Conservation (phyloP, 352 stramenopile genomes). For the Globisporangium nodosum region DNA sequence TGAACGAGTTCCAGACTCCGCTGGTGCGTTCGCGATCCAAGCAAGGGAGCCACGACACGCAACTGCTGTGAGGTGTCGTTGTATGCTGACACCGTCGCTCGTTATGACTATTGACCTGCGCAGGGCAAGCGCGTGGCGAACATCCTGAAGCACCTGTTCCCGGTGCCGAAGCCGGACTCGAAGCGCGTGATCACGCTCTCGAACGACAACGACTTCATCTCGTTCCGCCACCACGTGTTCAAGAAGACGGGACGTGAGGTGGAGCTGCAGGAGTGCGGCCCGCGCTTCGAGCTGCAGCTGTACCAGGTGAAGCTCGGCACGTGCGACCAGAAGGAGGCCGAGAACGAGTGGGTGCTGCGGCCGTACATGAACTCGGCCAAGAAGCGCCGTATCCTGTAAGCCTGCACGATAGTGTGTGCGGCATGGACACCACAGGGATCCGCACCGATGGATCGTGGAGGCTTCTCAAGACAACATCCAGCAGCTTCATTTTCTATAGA, state of each 20-base stretch:
- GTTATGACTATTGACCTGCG: not conserved
- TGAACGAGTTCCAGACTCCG: constrained; percentile 95
- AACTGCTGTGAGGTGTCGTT: not conserved
- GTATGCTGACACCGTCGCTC: not conserved
- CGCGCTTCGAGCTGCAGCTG: constrained; percentile 98
- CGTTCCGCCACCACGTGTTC: constrained; percentile 99
- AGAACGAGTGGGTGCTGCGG: constrained; percentile 99
- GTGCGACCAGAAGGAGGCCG: constrained; percentile 97
- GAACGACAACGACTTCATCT: constrained; percentile 99
- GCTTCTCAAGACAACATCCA: too few relatives aligned
- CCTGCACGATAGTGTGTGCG: constrained; percentile 1
- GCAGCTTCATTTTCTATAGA: too few relatives aligned
- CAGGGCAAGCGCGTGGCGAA: constrained; percentile 93
- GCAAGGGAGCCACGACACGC: not conserved
- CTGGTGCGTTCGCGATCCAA: constrained; percentile 34
- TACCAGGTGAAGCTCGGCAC: constrained; percentile 98
- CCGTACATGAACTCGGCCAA: constrained; percentile 99
- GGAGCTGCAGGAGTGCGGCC: constrained; percentile 93
- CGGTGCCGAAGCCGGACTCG: constrained; percentile 94
- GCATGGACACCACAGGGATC: too few relatives aligned
- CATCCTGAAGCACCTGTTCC: constrained; percentile 99
- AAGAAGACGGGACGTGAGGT: constrained; percentile 92
- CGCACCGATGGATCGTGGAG: too few relatives aligned
- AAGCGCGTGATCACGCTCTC: constrained; percentile 97
- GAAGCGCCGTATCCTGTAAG: constrained; percentile 90